Evolutionary conservation across 148 eudicot species (phyloP), one percentile per base, ranked within the genome.

Genomic region (Polygonum aviculare): DNA sequence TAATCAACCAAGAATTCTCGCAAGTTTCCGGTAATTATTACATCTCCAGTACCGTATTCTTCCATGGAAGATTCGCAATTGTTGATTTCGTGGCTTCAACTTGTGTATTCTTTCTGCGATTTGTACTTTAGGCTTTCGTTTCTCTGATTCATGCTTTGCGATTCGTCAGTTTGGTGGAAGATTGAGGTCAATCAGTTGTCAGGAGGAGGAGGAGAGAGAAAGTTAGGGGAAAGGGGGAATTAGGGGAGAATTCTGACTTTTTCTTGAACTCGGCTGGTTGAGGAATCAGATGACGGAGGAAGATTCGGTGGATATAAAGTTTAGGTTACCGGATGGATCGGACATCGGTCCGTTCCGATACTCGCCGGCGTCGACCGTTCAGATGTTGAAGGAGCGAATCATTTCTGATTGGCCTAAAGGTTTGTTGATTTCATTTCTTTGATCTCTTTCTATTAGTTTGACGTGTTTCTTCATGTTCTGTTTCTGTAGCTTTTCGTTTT

Each of bases 381-480:
- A 80, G 75, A 85, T 85, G 85, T 84, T 93, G 78, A 93, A 93
- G 79, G 95, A 93, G 65, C 78, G 86, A 79, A 88, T 93, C 76
- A 78, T 93, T 40, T 78, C 93, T 48, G 93, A 86, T 67, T 93
- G 98, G 98, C 98, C 98, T 52, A 93, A 88, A 89, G 98, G 98
- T 90, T 67, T 67, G 14, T 65, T 9, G 7, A 57, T 57, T 57
- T 21, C 63, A 9, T 57, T 21, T 55, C n/a, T 51, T 16, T 51
- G 55, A 51, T 12, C 16, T 16, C 52, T 19, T 18, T 63, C n/a
- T 65, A 14, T 35, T 33, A 12, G 7, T 12, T 36, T 63, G n/a
- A 12, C 21, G 5, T 65, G 9, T 12, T 36, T 36, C 71, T 65
- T 65, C 2, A 35, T 67, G 72, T 67, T 16, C 19, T 67, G 16